phyloP scores from a whole-genome alignment of 352 stramenopile genomes.

The Pythium biforme region DNA sequence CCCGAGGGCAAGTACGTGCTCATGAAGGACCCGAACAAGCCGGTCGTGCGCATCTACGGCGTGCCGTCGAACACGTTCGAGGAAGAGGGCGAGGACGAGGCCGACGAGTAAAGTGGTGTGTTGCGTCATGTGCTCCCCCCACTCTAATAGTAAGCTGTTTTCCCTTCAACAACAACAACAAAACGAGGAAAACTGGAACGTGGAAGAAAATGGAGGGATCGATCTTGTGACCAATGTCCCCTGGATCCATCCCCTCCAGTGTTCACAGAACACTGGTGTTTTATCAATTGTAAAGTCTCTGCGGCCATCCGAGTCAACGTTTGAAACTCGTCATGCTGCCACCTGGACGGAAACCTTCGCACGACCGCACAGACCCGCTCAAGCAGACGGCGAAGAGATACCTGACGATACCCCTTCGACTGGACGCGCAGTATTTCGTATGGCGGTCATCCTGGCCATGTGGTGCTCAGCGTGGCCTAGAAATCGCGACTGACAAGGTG shows the following conservation, averaged over 20 bases:
- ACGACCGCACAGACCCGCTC: neutral
- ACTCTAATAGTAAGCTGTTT: neutral
- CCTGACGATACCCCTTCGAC: no score
- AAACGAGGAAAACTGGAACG: no score
- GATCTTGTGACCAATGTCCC: no score
- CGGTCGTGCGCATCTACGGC: constrained; percentile 95
- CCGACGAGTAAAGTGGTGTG: constrained; percentile 40
- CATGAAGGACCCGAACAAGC: constrained; percentile 98
- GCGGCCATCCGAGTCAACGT: neutral
- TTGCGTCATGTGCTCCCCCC: neutral
- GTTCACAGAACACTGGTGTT: no score
- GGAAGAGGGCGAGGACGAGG: constrained; percentile 77
- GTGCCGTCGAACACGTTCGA: constrained; percentile 96
- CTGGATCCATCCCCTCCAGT: no score
- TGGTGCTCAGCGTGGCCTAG: neutral
- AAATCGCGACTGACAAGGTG: no score
- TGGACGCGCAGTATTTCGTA: neutral
- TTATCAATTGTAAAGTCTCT: neutral
- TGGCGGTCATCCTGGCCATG: neutral
- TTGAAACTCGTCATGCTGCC: neutral
- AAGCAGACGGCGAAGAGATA: neutral
- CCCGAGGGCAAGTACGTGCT: constrained; percentile 98
- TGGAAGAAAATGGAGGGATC: no score
- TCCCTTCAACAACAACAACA: neutral
- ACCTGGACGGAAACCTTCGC: neutral